phyloP scores from a whole-genome alignment of 2,329 filamentous ascomycete species.

The Dactylonectria estremocensis region DNA sequence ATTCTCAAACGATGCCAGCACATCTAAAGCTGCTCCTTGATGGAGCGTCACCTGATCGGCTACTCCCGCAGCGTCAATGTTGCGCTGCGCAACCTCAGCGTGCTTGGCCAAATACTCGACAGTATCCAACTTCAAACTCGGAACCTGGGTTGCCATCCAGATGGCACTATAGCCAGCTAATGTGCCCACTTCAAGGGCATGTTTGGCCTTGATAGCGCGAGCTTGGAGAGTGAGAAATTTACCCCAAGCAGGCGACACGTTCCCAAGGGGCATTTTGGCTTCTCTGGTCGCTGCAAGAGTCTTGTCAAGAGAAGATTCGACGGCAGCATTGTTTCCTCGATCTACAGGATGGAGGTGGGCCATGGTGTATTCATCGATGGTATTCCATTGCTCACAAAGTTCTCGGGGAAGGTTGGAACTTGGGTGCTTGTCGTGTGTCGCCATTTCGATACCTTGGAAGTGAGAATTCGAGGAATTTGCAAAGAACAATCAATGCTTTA shows the following conservation, averaged over 20 bases:
- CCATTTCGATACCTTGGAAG: not conserved
- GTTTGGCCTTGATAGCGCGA: constrained; percentile 11
- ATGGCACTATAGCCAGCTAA: constrained; percentile 25
- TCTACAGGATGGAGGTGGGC: not conserved
- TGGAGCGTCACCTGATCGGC: constrained; percentile 1
- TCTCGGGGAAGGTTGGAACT: not conserved
- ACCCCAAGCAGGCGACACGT: constrained; percentile 18
- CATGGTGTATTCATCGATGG: not conserved
- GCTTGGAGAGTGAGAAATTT: constrained; percentile 25
- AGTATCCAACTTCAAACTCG: constrained; percentile 3
- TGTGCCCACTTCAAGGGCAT: constrained; percentile 21
- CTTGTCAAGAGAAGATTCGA: not conserved
- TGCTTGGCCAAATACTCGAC: constrained; percentile 20
- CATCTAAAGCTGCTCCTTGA: constrained; percentile 13
- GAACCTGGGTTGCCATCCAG: constrained; percentile 16
- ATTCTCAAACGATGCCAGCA: constrained; percentile 5
- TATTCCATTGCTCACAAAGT: not conserved
- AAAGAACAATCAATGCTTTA: not conserved
- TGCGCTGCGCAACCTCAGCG: constrained; percentile 17
- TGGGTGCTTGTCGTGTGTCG: not conserved
- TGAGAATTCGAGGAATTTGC: not conserved
- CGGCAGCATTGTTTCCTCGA: not conserved
- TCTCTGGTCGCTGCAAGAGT: not conserved
- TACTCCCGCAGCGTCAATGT: constrained; percentile 7
- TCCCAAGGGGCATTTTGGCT: constrained; percentile 13